These are phyloP conservation scores for Clonostachys solani DNA, from an alignment of 2,329 filamentous ascomycete species.

Conservation along the genomic window DNA sequence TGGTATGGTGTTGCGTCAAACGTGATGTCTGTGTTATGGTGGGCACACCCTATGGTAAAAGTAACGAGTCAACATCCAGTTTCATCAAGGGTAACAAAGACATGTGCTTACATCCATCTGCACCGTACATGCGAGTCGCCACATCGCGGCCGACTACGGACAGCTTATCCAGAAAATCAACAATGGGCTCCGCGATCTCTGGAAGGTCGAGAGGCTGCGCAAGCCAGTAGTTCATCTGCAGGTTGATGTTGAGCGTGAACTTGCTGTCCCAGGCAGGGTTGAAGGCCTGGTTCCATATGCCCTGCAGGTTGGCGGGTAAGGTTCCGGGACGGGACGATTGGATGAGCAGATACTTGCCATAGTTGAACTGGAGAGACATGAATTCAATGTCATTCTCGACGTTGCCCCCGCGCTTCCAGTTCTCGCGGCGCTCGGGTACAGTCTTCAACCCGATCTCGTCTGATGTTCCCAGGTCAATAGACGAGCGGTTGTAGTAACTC, in stretches of 20 bases:
- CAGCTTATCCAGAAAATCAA: conserved; percentile 31
- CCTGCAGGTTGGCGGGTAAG: conserved; percentile 37
- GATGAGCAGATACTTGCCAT: conserved; percentile 20
- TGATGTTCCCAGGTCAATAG: not conserved
- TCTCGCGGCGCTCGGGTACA: too few species aligned
- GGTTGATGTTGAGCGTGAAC: conserved; percentile 39
- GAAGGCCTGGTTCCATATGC: conserved; percentile 35
- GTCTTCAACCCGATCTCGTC: too few species aligned
- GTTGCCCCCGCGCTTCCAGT: too few species aligned
- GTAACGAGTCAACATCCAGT: too few species aligned
- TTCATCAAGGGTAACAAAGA: conserved; percentile 1
- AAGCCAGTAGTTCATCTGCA: conserved; percentile 36
- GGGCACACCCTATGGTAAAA: conserved; percentile 11
- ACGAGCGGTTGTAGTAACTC: conserved; percentile 5
- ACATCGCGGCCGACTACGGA: conserved; percentile 21
- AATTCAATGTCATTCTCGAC: too few species aligned
- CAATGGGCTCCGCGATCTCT: conserved; percentile 29
- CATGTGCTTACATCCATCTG: too few species aligned
- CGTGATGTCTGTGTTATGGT: conserved; percentile 31
- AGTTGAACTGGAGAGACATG: not conserved
- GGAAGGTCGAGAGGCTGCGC: conserved; percentile 10
- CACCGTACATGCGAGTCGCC: conserved; percentile 20
- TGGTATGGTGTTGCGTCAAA: conserved; percentile 14
- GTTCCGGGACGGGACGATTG: conserved; percentile 17
- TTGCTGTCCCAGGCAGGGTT: conserved; percentile 33